Evolutionary conservation across 163 green algal species (phyloP), one percentile per base, ranked within the genome.

Genomic region (Prototheca wickerhamii): DNA sequence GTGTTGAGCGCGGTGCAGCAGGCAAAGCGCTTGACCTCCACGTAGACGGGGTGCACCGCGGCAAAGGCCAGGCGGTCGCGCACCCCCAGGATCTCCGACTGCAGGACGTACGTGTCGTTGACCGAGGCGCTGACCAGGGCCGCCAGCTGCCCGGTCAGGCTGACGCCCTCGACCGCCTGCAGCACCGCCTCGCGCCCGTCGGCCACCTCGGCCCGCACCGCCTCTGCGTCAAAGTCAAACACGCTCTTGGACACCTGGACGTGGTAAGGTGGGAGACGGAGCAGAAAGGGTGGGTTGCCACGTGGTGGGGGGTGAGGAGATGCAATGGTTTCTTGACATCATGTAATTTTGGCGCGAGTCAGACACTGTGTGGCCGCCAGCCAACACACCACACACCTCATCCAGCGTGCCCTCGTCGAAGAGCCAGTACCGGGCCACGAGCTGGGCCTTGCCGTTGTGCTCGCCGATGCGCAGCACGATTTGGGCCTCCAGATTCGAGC

Each of bases 1-100:
- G 63, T 34, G 53, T 82, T 58, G 10, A 82, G 56, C 1, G 26
- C 46, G 23, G 35, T 51, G 61, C 75, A 82, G 69, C 75, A 82
- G 12, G 50, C 50, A 34, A 69, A 71, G 5, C 30, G n/a, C 51
- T 80, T 80, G 29, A 63, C 33, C 4, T 40, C n/a, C 4, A 68
- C 10, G 59, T 82, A 82, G 0, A 75, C 63, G 25, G 37, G 68
- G 50, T 78, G 60, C 40, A 77, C 64, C 5, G 23, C 43, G 5
- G 55, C 57, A n/a, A 66, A 69, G 30, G 40, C 29, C 5, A 68
- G 53, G 31, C 61, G 28, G 5, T 3, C 52, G 17, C 63, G 29
- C 28, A 67, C 17, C 4, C 21, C 31, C 3, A 5, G 18, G 4
- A 79, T 30, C 6, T 54, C 34, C 2, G 18, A 10, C 10, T 58